Percentiles rank a stretch among this genome's conserved stretches.
phyloP scores from a whole-genome alignment of 148 eudicot genomes.

The Vaccinium myrtillus region DNA sequence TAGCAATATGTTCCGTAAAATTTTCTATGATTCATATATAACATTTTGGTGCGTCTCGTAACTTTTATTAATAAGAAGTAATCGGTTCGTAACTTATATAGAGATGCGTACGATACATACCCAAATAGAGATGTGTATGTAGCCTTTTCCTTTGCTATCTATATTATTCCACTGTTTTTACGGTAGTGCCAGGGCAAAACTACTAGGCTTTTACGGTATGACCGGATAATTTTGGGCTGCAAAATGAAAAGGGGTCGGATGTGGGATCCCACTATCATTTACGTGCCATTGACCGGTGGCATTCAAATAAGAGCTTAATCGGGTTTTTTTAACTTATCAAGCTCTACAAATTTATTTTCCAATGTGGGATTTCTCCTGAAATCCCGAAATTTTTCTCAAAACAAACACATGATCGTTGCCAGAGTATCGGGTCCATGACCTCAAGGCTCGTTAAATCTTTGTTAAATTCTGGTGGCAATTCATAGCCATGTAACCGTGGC shows the following conservation, averaged over 20 bases:
- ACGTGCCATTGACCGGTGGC: constrained; percentile 59
- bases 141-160: not conserved
- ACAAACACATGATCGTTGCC: constrained; percentile 78
- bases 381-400: constrained; percentile 79
- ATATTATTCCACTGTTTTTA: constrained; percentile 42
- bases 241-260: constrained; percentile 78
- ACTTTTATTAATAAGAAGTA: no score
- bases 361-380: constrained; percentile 49
- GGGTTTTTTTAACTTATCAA: constrained; percentile 55
- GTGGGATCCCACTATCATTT: constrained; percentile 72
- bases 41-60: no score
- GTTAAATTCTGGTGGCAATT: constrained; percentile 73
- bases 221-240: constrained; percentile 44
- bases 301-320: constrained; percentile 68
- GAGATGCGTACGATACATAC: no score
- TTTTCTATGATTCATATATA: no score
- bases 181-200: constrained; percentile 36
- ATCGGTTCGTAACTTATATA: no score
- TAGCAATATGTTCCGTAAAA: no score
- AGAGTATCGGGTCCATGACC: constrained; percentile 44
- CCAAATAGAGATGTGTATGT: no score
- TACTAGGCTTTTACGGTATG: constrained; percentile 37
- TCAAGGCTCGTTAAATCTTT: constrained; percentile 41
- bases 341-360: constrained; percentile 57
- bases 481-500: constrained; percentile 71